Evolutionary conservation across 371 early-diverging fungal species (phyloP).

Genomic region (Zychaea mexicana): DNA sequence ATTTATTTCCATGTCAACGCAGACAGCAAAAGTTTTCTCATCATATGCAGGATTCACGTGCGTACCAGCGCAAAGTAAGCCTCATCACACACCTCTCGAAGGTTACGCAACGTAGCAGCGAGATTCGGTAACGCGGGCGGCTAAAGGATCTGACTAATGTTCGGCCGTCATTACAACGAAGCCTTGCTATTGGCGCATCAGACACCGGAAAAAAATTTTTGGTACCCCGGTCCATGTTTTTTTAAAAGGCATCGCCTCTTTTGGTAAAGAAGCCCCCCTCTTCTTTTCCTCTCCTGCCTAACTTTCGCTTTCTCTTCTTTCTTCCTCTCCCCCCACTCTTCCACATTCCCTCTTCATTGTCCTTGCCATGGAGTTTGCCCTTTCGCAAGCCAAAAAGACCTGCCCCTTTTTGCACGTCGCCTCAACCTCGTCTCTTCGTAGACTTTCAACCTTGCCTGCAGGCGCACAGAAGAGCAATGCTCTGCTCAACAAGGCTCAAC

Average conservation of each 20-base stretch:
- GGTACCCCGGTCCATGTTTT: conserved; percentile 1
- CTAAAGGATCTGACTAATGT: background rate
- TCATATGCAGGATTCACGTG: background rate
- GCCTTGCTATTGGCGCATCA: background rate
- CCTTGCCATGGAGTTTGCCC: conserved; percentile 55
- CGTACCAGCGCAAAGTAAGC: too few relatives aligned
- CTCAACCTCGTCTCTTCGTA: conserved; percentile 75
- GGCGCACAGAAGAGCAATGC: conserved; percentile 42
- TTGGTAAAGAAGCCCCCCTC: conserved; percentile 4
- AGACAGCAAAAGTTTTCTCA: background rate
- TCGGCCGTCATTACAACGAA: background rate
- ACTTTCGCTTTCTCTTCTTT: conserved; percentile 17
- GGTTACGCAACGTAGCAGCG: background rate
- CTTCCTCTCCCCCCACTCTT: conserved; percentile 18
- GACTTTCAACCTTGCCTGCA: conserved; percentile 56
- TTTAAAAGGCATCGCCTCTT: conserved; percentile 3
- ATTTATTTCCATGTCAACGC: background rate
- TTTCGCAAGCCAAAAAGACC: conserved; percentile 57
- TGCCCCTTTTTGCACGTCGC: conserved; percentile 90
- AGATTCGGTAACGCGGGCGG: background rate
- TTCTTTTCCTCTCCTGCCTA: conserved; percentile 11
- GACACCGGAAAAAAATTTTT: background rate
- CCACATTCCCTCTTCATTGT: conserved; percentile 7
- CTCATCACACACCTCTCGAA: background rate
- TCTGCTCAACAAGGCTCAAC: conserved; percentile 78